A percentile compares a stretch with the other conserved stretches of the same genome.
phyloP scores from a whole-genome alignment of 768 basidiomycete genomes.

The Hericium rajendrae region DNA sequence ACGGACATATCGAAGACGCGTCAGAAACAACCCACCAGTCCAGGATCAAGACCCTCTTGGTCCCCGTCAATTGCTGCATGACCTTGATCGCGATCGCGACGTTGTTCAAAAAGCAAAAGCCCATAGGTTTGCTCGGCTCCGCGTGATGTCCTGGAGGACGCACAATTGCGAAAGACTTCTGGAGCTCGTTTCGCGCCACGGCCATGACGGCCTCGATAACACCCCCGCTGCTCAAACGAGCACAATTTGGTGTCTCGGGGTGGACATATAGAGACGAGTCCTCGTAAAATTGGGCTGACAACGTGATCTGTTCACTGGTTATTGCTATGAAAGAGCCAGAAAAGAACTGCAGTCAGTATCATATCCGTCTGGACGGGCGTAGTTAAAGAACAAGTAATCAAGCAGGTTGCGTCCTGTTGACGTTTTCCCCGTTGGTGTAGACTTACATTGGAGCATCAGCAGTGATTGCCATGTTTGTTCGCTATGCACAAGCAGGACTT shows the following conservation, averaged over 20 bases:
- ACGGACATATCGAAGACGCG: not conserved
- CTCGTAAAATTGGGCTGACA: conserved; percentile 79
- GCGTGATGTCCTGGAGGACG: conserved; percentile 98
- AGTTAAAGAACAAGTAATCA: not conserved
- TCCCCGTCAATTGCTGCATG: conserved; percentile 54
- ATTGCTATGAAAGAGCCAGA: conserved; percentile 39
- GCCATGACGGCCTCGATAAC: conserved; percentile 85
- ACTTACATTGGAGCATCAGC: conserved; percentile 29
- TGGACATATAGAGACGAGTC: conserved; percentile 89
- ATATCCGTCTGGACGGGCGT: not conserved
- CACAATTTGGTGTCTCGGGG: conserved; percentile 73
- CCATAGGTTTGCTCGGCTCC: conserved; percentile 97
- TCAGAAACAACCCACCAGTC: conserved; percentile 68
- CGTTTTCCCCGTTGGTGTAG: conserved; percentile 1
- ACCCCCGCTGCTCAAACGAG: conserved; percentile 86
- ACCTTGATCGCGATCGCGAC: conserved; percentile 87
- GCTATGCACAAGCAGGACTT: conserved; percentile 84
- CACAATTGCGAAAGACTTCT: conserved; percentile 90
- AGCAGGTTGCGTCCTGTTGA: conserved; percentile 11
- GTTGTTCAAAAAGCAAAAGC: conserved; percentile 99
- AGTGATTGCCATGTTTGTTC: conserved; percentile 91
- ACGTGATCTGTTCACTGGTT: conserved; percentile 62
- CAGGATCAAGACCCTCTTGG: conserved; percentile 81
- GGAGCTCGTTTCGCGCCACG: conserved; percentile 70
- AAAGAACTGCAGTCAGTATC: not conserved